Evolutionary conservation across 345 rosid genomes (phyloP).

Genomic region (Boechera retrofracta): DNA sequence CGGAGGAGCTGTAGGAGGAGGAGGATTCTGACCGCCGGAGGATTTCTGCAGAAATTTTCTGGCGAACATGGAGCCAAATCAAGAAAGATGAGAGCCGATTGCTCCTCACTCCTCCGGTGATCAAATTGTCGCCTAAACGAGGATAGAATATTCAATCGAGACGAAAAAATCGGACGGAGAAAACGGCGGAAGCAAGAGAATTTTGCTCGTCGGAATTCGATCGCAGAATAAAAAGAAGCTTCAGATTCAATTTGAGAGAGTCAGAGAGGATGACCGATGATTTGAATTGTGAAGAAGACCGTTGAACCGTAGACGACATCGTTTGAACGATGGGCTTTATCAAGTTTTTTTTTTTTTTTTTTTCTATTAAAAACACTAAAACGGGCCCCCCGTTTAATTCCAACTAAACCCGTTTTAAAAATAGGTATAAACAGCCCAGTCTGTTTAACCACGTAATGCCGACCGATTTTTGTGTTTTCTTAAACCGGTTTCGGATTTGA

Average conservation of each 20-base stretch:
- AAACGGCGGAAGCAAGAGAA: background rate
- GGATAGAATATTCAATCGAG: background rate
- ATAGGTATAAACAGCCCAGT: no score
- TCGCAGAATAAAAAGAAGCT: slow-evolving; percentile 14
- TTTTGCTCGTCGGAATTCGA: slow-evolving; percentile 25
- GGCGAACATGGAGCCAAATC: slow-evolving; percentile 55
- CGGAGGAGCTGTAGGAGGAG: slow-evolving; percentile 39
- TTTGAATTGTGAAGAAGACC: slow-evolving; percentile 10
- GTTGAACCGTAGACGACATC: no score
- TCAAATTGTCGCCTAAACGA: background rate
- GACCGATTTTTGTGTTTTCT: background rate
- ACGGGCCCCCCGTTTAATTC: no score
- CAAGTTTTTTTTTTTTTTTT: no score
- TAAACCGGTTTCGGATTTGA: slow-evolving; percentile 18
- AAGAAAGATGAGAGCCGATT: slow-evolving; percentile 23
- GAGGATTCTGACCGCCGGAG: slow-evolving; percentile 35
- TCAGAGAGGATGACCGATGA: slow-evolving; percentile 34
- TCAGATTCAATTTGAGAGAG: slow-evolving; percentile 43
- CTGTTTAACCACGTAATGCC: no score
- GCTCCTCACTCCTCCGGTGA: slow-evolving; percentile 28
- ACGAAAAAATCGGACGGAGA: slow-evolving; percentile 2
- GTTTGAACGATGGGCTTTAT: no score
- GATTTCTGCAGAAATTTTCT: slow-evolving; percentile 55
- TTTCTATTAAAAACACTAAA: no score
- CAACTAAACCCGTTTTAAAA: no score